Evolutionary conservation across 768 basidiomycete genomes (phyloP), one percentile per base, ranked within the genome.

Genomic region (Kwoniella dejecticola): DNA sequence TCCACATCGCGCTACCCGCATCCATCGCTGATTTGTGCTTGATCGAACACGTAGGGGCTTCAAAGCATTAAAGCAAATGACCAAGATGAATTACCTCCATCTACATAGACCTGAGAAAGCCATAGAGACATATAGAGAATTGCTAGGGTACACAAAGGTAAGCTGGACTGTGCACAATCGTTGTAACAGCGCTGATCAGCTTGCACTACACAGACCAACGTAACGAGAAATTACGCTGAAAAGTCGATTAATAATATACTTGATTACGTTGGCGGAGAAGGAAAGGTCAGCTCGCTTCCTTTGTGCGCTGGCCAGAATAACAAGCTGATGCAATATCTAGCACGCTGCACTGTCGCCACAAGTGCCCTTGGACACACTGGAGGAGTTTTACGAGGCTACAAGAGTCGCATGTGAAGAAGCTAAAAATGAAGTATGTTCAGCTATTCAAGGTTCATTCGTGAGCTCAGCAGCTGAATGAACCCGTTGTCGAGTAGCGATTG

Each of bases 181-280:
- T 15, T 8, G 13, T 27, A 26, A 48, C 10, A 13, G 4, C 13
- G 46, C 11, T 26, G 70, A 57, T 49, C 8, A 50, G 21, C 19
- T 26, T 27, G 13, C 17, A 12, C 29, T 46, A n/a, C 2, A 13
- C 44, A 77, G 76, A 77, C 64, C 48, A 21, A 70, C 31, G 77
- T 78, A 2, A 78, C 77, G 3, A 68, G 73, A 49, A 78, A 78
- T 50, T 76, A 95, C 74, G 93, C 95, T 11, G 96, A 99, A 79
- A 99, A 98, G 83, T 89, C 90, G 17, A 99, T 99, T 82, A 99
- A 99, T 76, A 90, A 90, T 57, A 96, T 99, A 66, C 82, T 99
- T 67, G 96, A 99, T 78, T 98, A 98, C 69, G 96, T 98, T 40
- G 93, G 93, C 11, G 93, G 93, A 47, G 81, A 81, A 55, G 88